These are phyloP conservation scores for Xylariaceae sp. DNA, from an alignment of 2,329 filamentous ascomycete species.

Conservation along the genomic window DNA sequence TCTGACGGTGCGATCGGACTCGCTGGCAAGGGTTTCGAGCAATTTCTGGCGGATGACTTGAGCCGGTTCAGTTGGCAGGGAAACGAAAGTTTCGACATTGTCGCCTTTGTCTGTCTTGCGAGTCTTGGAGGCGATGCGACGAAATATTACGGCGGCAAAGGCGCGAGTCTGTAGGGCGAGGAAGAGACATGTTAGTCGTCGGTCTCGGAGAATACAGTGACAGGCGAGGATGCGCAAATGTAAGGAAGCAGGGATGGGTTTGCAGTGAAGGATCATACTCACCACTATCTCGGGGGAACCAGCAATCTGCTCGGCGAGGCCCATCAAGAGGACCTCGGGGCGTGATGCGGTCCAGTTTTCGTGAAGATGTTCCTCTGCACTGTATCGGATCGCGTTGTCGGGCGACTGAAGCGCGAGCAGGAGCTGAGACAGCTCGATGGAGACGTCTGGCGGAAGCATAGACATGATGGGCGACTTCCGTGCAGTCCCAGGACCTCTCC, in stretches of 20 bases:
- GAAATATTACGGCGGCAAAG: constrained; percentile 90
- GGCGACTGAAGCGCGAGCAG: constrained; percentile 82
- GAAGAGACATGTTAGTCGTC: not conserved
- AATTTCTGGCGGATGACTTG: constrained; percentile 78
- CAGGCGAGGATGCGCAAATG: not conserved
- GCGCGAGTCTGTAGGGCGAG: constrained; percentile 64
- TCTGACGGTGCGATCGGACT: constrained; percentile 68
- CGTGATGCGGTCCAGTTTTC: constrained; percentile 79
- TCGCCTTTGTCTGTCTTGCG: constrained; percentile 69
- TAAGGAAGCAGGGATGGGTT: constrained; percentile 2
- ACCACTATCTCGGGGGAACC: constrained; percentile 69
- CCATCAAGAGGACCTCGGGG: constrained; percentile 88
- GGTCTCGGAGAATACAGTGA: not conserved
- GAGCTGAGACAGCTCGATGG: constrained; percentile 78
- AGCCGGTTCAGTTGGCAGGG: constrained; percentile 67
- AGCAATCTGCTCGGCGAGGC: constrained; percentile 85
- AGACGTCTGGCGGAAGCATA: constrained; percentile 76
- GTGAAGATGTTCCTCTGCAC: constrained; percentile 85
- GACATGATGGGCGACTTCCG: constrained; percentile 56
- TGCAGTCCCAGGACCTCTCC: constrained; percentile 7
- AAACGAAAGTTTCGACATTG: constrained; percentile 79
- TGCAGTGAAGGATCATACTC: constrained; percentile 34
- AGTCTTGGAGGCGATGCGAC: constrained; percentile 84
- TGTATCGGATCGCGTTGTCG: constrained; percentile 78
- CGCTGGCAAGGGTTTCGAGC: constrained; percentile 67